Percentiles rank a stretch among this genome's conserved stretches.
These are phyloP conservation scores for Dactylorhiza incarnata DNA, from an alignment of 106 monocot species.

Conservation along the genomic window DNA sequence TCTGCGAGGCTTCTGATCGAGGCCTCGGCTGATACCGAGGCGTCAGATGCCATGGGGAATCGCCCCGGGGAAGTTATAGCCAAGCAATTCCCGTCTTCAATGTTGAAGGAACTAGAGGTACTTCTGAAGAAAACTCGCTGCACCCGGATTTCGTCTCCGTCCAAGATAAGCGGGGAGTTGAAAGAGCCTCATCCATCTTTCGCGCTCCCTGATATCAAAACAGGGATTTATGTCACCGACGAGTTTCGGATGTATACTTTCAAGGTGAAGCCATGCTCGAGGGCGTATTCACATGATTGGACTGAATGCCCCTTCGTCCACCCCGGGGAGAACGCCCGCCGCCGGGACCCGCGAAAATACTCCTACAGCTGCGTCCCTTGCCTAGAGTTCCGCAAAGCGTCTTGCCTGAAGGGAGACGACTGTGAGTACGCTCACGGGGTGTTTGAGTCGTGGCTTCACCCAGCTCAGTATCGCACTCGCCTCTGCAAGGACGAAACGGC, in stretches of 20 bases:
- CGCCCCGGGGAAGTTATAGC: constrained; percentile 40
- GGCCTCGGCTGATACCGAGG: constrained; percentile 41
- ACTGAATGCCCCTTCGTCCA: constrained; percentile 76
- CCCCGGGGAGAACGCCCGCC: constrained; percentile 71
- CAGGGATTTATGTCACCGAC: constrained; percentile 60
- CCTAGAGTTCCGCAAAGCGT: constrained; percentile 61
- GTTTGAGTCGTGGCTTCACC: constrained; percentile 71
- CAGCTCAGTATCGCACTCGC: constrained; percentile 51
- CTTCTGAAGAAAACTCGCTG: constrained; percentile 23
- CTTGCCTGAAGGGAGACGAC: constrained; percentile 54
- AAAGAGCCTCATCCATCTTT: constrained; percentile 50
- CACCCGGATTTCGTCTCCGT: constrained; percentile 14
- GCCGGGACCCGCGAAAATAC: constrained; percentile 52
- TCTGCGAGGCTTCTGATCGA: constrained; percentile 29
- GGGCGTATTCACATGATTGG: constrained; percentile 77
- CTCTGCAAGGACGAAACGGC: constrained; percentile 56
- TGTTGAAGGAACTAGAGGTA: constrained; percentile 20
- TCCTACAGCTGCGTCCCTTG: constrained; percentile 64
- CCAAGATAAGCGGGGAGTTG: constrained; percentile 13
- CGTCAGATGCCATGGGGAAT: constrained; percentile 24
- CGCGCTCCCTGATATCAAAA: constrained; percentile 62
- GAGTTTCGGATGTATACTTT: constrained; percentile 75
- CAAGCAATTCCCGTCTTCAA: not conserved
- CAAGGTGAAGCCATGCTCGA: constrained; percentile 65
- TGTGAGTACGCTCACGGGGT: constrained; percentile 77